Base-by-base conservation (phyloP, 1,284 basidiomycete species). In the Cryptococcus maquisensis region DNA sequence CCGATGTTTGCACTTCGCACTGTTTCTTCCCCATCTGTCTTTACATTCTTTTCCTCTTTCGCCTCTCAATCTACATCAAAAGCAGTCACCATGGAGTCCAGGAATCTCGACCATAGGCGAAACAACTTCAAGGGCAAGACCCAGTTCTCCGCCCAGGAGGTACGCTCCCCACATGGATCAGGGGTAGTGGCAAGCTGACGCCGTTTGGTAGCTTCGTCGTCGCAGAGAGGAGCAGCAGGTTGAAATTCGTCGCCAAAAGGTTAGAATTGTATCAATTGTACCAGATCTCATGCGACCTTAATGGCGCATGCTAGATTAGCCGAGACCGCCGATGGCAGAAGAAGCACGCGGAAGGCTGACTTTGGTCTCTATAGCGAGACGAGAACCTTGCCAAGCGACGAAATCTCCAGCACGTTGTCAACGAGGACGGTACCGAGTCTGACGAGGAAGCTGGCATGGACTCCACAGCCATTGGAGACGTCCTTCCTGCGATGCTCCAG, bases 171-270 rank as follows among this genome's bases (percentile, higher is more conserved):
- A 44, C 20, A 21, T 20, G 24, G 20, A 16, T 55, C 32, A 45
- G 3, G 10, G 1, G 18, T 41, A 7, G 21, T 16, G 51, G 50
- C 56, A 20, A 59, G 38, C 40, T 35, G 18, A 20, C 10, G n/a
- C 15, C 4, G 63, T 64, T 9, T 35, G n/a, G 40, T 56, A 77
- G 78, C 87, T 96, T 67, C 85, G 94, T 72, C 87, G 92, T 77
- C 86, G 93, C 75, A 85, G 93, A 60, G 93, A 97, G 77, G 93
- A 97, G 75, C 90, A 94, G 74, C 92, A 96, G 72, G 93, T 97
- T 56, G 94, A 97, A 81, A 96, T 97, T 81, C 84, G 93, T 72
- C 84, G 90, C 72, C 90, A 93, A 80, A 96, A 96, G 70, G 76
- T 77, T 21, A 44, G 43, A 3, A n/a, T 40, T 40, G 28, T 32